These are phyloP conservation scores for Exophiala xenobiotica DNA, from an alignment of 2,329 filamentous ascomycete genomes.

Conservation along the genomic window DNA sequence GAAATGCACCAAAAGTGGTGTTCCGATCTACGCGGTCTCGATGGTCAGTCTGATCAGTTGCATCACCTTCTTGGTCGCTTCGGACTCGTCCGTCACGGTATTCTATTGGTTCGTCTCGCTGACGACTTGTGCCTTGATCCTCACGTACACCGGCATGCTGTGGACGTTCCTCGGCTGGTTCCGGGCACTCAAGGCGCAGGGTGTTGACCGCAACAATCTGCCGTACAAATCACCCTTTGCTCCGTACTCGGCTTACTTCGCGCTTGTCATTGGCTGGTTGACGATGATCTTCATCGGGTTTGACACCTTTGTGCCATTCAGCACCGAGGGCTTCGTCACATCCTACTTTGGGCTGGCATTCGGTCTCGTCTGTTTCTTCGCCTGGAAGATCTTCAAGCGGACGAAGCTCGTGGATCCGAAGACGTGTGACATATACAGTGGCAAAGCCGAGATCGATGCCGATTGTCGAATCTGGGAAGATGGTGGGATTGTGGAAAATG, in stretches of 20 bases:
- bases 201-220: conserved; percentile 64
- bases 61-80: conserved; percentile 69
- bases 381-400: conserved; percentile 37
- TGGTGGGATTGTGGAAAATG: conserved; percentile 33
- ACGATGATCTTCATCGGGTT: conserved; percentile 69
- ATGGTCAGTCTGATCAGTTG: conserved; percentile 65
- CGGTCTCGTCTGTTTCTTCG: conserved; percentile 43
- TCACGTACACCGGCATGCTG: conserved; percentile 67
- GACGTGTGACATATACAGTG: conserved; percentile 33
- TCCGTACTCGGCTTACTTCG: conserved; percentile 68
- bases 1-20: conserved; percentile 59
- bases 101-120: conserved; percentile 70
- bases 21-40: conserved; percentile 65
- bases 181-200: conserved; percentile 66
- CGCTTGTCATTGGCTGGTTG: conserved; percentile 52
- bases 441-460: conserved; percentile 38
- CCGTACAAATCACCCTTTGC: conserved; percentile 68
- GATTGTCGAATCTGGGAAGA: conserved; percentile 39
- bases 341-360: conserved; percentile 49
- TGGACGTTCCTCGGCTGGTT: conserved; percentile 70
- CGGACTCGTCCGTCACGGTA: conserved; percentile 61
- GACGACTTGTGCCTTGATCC: conserved; percentile 44
- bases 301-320: conserved; percentile 41
- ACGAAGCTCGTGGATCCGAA: conserved; percentile 34
- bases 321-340: conserved; percentile 50